Base-by-base conservation (phyloP, 1,139 yeast genomes). In the Magnusiomyces paraingens region DNA sequence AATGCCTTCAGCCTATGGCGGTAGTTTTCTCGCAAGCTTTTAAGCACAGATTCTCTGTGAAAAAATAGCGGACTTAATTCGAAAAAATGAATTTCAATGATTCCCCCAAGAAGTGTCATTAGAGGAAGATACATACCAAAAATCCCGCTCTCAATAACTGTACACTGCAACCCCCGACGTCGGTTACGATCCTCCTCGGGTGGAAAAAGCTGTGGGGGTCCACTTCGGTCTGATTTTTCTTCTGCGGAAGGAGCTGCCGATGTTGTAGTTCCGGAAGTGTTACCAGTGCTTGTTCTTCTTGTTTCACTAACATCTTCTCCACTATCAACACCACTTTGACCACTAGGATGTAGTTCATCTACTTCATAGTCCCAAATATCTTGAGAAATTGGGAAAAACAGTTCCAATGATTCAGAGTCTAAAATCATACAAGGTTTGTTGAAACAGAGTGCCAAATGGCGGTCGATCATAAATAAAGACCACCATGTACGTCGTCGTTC, bases 401-500 rank as follows among this genome's bases (percentile, higher is more conserved):
- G 54, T 6, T 64, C 66, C 50, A 58, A 52, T 22, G 70, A 67
- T 52, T 70, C 74, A 3, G 66, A 59, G 55, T 74, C 77, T 12
- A 66, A 59, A 22, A 72, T 63, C 3, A 66, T 60, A 36, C 68
- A 56, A 2, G 71, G 69, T 6, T 69, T 61, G 56, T 72, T 73
- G 58, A 72, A 72, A 50, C 75, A 69, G 47, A 74, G 61, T 0
- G 73, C 71, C 6, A 73, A 62, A 57, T 73, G 70, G n/a, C 76
- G 64, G 58, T 74, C 78, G 22, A 74, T 62, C 53, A 71, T 64
- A 57, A 70, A 74, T 29, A 74, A 58, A 5, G 72, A 64, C 76
- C 77, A 73, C 77, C 76, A 74, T 0, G 70, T 64, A 26, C 78
- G 64, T n/a, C 76, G 63, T 52, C 69, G 64, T 53, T 73, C 78